Evolutionary conservation across 2,329 filamentous ascomycete species (phyloP).

Genomic region (Oidium heveae): DNA sequence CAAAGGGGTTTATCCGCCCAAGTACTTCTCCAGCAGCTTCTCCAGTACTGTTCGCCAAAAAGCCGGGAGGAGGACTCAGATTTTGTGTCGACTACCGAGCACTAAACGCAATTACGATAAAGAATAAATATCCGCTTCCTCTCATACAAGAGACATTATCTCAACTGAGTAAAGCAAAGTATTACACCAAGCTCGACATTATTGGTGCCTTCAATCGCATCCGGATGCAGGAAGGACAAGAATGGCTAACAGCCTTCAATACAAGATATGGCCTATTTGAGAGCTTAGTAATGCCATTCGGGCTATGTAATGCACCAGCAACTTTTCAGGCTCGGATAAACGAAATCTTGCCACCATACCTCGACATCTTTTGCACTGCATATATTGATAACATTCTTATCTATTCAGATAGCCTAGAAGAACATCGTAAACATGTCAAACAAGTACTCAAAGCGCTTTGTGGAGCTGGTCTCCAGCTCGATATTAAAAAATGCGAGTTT

Average conservation of each 20-base stretch:
- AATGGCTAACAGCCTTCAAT: background rate
- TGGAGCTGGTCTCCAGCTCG: background rate
- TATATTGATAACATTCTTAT: background rate
- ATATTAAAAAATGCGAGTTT: background rate
- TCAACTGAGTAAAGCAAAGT: background rate
- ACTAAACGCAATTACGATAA: background rate
- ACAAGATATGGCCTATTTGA: background rate
- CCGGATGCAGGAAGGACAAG: background rate
- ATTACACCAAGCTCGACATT: background rate
- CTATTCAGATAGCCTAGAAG: background rate
- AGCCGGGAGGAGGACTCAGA: no score
- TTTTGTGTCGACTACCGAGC: no score
- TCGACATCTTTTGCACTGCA: background rate
- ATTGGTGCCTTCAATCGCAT: slow-evolving; percentile 1
- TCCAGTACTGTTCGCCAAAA: no score
- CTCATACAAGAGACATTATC: background rate
- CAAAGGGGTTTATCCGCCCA: no score
- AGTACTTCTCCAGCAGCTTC: no score
- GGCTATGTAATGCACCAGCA: no score
- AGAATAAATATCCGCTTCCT: background rate
- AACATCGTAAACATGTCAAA: background rate
- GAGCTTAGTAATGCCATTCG: background rate
- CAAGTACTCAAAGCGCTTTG: slow-evolving; percentile 1
- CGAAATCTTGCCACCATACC: background rate
- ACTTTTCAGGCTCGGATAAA: background rate